Evolutionary conservation across 139 green algal species (phyloP).

Genomic region (Volvox africanus): DNA sequence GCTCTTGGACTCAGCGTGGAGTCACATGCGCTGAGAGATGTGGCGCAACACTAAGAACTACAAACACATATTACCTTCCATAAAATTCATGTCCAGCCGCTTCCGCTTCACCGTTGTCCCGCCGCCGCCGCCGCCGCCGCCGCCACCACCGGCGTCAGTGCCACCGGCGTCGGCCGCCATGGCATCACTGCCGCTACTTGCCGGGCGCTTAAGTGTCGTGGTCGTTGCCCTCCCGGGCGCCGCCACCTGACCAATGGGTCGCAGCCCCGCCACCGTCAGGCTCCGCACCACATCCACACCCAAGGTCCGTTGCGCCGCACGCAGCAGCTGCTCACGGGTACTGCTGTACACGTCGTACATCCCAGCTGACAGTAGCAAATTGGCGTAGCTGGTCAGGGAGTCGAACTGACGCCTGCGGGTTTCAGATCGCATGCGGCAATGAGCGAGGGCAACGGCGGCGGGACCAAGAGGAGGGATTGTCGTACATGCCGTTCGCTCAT

Average conservation of each 20-base stretch:
- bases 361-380: constrained; percentile 47
- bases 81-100: neutral
- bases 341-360: constrained; percentile 46
- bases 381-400: constrained; percentile 31
- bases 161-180: neutral
- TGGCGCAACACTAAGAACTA: no score
- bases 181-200: neutral
- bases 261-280: neutral
- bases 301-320: constrained; percentile 21
- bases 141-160: neutral
- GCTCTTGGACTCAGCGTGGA: no score
- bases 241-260: neutral
- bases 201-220: neutral
- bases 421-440: no score
- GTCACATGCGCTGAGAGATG: no score
- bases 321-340: constrained; percentile 44
- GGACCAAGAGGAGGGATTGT: no score
- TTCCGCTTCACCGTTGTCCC: neutral
- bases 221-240: neutral
- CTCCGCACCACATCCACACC: constrained; percentile 17
- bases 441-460: no score
- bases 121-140: neutral
- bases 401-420: constrained; percentile 43
- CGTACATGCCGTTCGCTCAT: no score
- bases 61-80: no score